phyloP scores from a whole-genome alignment of 805 yeast genomes.

The Cyberlindnera misumaiensis region DNA sequence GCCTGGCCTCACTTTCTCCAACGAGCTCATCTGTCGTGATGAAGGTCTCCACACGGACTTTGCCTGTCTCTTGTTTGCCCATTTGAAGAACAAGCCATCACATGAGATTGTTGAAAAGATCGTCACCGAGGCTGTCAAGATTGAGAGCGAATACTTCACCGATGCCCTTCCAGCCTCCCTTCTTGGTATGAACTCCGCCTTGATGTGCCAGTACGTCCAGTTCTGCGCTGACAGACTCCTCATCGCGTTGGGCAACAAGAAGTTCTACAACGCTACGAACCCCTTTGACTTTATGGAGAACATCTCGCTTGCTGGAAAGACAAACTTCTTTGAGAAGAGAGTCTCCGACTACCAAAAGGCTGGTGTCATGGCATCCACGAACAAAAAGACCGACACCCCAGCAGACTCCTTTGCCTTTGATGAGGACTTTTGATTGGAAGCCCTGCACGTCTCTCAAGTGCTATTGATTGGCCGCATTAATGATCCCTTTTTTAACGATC shows the following conservation, averaged over 20 bases:
- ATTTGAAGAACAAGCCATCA: conserved; percentile 84
- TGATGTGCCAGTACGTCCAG: conserved; percentile 98
- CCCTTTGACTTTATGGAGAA: conserved; percentile 99
- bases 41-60: conserved; percentile 99
- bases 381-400: conserved; percentile 37
- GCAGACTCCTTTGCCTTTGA: conserved; percentile 71
- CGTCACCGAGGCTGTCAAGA: conserved; percentile 90
- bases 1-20: conserved; percentile 98
- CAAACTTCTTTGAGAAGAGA: conserved; percentile 98
- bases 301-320: conserved; percentile 96
- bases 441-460: too few species aligned
- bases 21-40: conserved; percentile 95
- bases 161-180: conserved; percentile 92
- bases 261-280: conserved; percentile 78
- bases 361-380: conserved; percentile 87
- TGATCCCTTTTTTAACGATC: conserved; percentile 1
- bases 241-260: conserved; percentile 85
- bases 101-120: conserved; percentile 72
- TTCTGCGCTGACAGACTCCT: conserved; percentile 95
- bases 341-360: conserved; percentile 99
- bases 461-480: too few species aligned
- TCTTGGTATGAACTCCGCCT: conserved; percentile 88
- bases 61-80: conserved; percentile 92
- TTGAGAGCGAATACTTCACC: conserved; percentile 90
- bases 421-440: conserved; percentile 74